Conservation (phyloP, 306 rosid species). For the Arachis hypogaea region DNA sequence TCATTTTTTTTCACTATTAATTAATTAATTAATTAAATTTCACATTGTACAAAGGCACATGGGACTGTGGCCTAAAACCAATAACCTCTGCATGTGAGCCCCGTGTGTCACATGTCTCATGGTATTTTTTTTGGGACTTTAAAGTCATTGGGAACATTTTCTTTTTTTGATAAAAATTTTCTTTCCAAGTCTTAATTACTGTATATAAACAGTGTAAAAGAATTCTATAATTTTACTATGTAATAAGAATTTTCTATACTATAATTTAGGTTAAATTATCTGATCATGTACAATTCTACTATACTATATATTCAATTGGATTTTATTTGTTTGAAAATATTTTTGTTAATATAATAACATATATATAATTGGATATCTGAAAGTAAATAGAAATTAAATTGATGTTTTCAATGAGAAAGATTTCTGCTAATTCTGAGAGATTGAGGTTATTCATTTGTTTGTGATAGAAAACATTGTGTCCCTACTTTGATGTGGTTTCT, state of each 20-base stretch:
- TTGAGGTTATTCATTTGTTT: constrained; percentile 31
- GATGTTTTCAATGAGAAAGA: not conserved
- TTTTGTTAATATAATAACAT: too few species aligned
- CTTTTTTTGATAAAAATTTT: not conserved
- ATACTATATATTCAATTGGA: too few species aligned
- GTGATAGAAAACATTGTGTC: constrained; percentile 8
- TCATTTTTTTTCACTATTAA: constrained; percentile 6
- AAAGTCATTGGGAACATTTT: constrained; percentile 5
- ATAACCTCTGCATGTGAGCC: constrained; percentile 35
- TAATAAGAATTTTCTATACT: too few species aligned
- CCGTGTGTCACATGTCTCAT: constrained; percentile 31
- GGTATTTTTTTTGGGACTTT: constrained; percentile 16
- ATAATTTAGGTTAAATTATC: too few species aligned
- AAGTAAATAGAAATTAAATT: too few species aligned
- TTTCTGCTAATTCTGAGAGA: constrained; percentile 8
- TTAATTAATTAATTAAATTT: not conserved
- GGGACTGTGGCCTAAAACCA: constrained; percentile 39
- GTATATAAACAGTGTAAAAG: too few species aligned
- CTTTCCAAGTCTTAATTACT: too few species aligned
- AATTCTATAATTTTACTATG: too few species aligned
- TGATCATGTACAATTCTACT: too few species aligned
- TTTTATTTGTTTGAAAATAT: too few species aligned
- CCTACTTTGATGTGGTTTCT: constrained; percentile 29
- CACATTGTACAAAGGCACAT: constrained; percentile 40
- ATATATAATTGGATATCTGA: too few species aligned